These are phyloP conservation scores for Golubevia pallescens DNA, from an alignment of 1,284 basidiomycete genomes.

Conservation along the genomic window DNA sequence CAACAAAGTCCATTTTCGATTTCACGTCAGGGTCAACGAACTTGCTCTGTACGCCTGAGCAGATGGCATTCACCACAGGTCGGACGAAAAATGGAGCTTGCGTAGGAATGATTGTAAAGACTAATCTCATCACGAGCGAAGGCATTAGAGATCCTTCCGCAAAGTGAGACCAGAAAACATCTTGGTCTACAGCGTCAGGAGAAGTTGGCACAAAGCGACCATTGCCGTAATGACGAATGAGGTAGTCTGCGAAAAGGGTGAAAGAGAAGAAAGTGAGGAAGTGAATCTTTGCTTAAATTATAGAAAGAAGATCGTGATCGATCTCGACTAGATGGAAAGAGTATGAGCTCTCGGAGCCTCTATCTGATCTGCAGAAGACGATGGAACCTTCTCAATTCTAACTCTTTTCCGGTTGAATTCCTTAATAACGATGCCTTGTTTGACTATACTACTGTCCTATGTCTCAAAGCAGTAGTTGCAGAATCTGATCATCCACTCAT, in stretches of 20 bases:
- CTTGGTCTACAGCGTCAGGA: conserved; percentile 34
- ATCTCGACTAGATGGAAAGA: too few relatives aligned
- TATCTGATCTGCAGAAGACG: too few relatives aligned
- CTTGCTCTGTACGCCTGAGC: conserved; percentile 23
- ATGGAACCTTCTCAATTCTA: too few relatives aligned
- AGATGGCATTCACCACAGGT: conserved; percentile 43
- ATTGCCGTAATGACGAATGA: conserved; percentile 50
- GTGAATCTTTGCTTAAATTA: too few relatives aligned
- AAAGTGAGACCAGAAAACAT: conserved; percentile 53
- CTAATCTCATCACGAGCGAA: conserved; percentile 42
- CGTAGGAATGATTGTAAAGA: conserved; percentile 43
- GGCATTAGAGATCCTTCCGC: conserved; percentile 59
- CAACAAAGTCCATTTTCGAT: conserved; percentile 19
- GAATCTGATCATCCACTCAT: too few relatives aligned
- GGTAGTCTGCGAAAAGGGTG: conserved; percentile 25
- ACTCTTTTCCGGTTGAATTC: too few relatives aligned
- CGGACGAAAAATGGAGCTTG: conserved; percentile 56
- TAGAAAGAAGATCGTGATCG: too few relatives aligned
- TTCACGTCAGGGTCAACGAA: conserved; percentile 31
- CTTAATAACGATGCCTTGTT: too few relatives aligned
- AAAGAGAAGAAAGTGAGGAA: not conserved
- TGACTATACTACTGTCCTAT: too few relatives aligned
- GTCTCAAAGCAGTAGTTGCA: too few relatives aligned
- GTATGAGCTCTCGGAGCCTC: too few relatives aligned
- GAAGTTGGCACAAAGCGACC: conserved; percentile 29